Evolutionary conservation across 768 basidiomycete species (phyloP), one percentile per base, ranked within the genome.

Genomic region (Pseudohyphozyma bogoriensis): DNA sequence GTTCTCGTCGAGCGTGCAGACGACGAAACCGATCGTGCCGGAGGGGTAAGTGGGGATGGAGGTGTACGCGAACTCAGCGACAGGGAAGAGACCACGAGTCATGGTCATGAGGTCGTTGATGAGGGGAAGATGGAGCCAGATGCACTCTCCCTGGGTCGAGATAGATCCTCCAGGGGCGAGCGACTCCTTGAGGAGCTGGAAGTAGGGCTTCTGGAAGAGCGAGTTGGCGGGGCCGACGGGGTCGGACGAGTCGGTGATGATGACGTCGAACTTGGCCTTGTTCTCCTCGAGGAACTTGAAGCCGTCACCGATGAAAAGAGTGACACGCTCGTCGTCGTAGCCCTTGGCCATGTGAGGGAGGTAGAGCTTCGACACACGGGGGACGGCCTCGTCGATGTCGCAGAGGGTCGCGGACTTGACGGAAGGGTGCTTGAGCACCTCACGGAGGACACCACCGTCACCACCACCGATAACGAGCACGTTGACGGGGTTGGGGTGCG

Each of bases 351-450:
- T 96, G 75, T 93, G 87, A 2, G 92, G 91, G 31, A 99, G 86
- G 77, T 80, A 96, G 60, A 77, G 77, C 78, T 93, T 96, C 64
- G 92, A 92, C 31, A 97, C 91, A 49, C 91, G 85, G 63, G 93
- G 81, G 68, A 97, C 93, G 28, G 91, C 91, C 87, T 97, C 92
- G 73, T 97, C 93, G 70, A 99, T 99, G 74, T 97, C 93, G 76
- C 89, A 92, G 10, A 99, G 83, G 22, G 92, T 89, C 67, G 96
- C 91, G 68, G 89, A 75, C 74, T 96, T 83, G 58, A 99, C 91
- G 3, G 81, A 79, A 53, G 84, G 80, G 75, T 97, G 92, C 79
- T 92, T 96, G 72, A 99, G 81, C 28, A 91, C 89, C 75, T 99
- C 93, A 51, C 93, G 85, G 46, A 99, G 89, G 63, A 97, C 93